Base-by-base conservation (phyloP, 768 basidiomycete genomes). In the Lentinula sp. region DNA sequence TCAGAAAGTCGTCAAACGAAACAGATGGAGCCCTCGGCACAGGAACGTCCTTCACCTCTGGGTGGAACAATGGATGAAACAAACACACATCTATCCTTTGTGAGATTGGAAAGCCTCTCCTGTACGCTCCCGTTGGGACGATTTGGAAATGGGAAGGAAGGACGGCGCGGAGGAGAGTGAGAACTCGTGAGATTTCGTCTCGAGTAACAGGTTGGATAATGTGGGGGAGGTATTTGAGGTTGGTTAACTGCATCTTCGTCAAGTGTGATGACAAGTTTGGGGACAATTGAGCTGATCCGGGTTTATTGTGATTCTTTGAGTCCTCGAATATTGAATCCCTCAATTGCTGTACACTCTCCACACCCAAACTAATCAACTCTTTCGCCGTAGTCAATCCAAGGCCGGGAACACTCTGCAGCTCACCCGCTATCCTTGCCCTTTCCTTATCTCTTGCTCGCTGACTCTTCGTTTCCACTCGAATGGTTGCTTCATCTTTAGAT, bases 71-170 rank as follows among this genome's bases (percentile, higher is more conserved):
- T 8, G 68, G 75, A 61, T 76, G 69, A n/a, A 70, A 64, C 23
- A 76, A 31, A 31, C 75, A 61, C 48, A 76, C 42, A 34, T 69
- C 64, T 10, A 74, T 67, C 21, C 60, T 62, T 7, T 64, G 51
- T 15, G 70, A 67, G 0, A 66, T 62, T 6, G 64, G 18, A 21
- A 57, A 57, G 0, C 52, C 56, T 10, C 61, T 31, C 21, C 61
- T 32, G 37, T 62, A 62, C 15, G 50, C 43, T 0, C 61, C 61
- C 3, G 21, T 35, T 2, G 42, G 15, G 7, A 28, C 43, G 2
- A 62, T 28, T 31, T 62, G 15, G 61, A 21, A 62, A 11, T 40
- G 23, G 4, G 61, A 28, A 4, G 61, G 52, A 2, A 62, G 6
- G 4, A 52, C 23, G 0, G 15, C 2, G 3, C 23, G 16, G 23